Base-by-base conservation (phyloP, 805 yeast genomes). In the Zygosaccharomyces gambellarensis region DNA sequence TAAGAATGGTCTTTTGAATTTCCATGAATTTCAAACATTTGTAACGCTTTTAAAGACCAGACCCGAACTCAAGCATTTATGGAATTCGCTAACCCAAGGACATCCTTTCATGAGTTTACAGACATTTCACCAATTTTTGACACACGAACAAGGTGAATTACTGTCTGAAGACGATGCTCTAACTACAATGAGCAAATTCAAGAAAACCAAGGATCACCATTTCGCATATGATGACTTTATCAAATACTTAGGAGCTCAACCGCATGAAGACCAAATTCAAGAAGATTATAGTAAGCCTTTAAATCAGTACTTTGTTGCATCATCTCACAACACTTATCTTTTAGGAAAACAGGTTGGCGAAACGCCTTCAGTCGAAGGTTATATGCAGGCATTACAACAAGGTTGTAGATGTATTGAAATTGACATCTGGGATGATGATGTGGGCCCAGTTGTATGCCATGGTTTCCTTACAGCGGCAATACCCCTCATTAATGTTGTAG, bases 331-430 rank as follows among this genome's bases (percentile, higher is more conserved):
- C 63, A 94, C 99, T 0, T 94, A 94, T 61, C 71, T 94, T 3
- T 68, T 82, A 25, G 99, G 99, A 0, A 75, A 94, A 34, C 99
- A 94, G 62, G 77, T 87, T 14, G 96, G 83, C 2, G 96, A 94
- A 19, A 82, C 79, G 3, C 85, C 97, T 0, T 88, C 97, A 0
- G 81, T 89, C 1, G 97, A 92, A 61, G 95, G 95, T 0, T 94
- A 94, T 58, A 82, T 89, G 14, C 79, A 85, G 45, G 94, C 88
- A 0, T 70, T 94, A 43, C 97, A 90, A 63, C 78, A 90, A 47
- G 98, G 99, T 1, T 94, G 98, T 60, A 74, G 97, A 40, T 90
- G 97, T 54, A 75, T 94, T n/a, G 99, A 94, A 62, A 81, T 94
- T 36, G 99, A 94, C 66, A 75, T 94, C 19, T 94, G 99, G 99